Conservation (phyloP, 2,329 filamentous ascomycete species). For the Fusarium sp. region DNA sequence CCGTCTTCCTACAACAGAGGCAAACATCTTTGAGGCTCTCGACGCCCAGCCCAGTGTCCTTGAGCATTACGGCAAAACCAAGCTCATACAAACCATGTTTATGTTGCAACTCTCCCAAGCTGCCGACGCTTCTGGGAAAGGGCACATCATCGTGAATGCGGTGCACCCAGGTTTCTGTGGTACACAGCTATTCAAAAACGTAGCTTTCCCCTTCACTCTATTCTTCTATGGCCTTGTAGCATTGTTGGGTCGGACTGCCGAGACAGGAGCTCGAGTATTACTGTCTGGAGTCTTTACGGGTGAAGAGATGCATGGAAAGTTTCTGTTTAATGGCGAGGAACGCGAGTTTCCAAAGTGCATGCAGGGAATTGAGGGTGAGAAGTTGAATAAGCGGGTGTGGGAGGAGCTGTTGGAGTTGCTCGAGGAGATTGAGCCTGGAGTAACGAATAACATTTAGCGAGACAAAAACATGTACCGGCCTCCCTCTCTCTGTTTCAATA, state of each 20-base stretch:
- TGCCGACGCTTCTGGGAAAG: conserved; percentile 46
- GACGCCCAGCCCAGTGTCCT: conserved; percentile 35
- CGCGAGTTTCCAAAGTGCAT: conserved; percentile 40
- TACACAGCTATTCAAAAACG: conserved; percentile 53
- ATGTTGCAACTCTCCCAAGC: conserved; percentile 50
- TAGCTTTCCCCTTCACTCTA: conserved; percentile 46
- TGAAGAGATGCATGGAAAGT: conserved; percentile 55
- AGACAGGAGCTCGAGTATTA: conserved; percentile 55
- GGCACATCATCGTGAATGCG: conserved; percentile 53
- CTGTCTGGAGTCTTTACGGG: conserved; percentile 52
- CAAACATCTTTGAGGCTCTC: conserved; percentile 51
- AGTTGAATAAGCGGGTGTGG: conserved; percentile 53
- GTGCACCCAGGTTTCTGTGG: conserved; percentile 56
- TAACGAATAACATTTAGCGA: conserved; percentile 49
- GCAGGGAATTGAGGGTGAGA: conserved; percentile 51
- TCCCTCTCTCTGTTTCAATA: too few relatives aligned
- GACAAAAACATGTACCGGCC: too few relatives aligned
- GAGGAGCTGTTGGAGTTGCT: conserved; percentile 56
- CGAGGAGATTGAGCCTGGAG: conserved; percentile 55
- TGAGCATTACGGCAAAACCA: conserved; percentile 47
- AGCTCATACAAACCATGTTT: conserved; percentile 48
- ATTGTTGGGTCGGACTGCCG: conserved; percentile 51
- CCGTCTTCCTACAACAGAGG: conserved; percentile 50
- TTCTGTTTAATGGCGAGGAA: conserved; percentile 51
- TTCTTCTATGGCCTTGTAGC: conserved; percentile 25